Evolutionary conservation across 1,284 basidiomycete species (phyloP).

Genomic region (Trichosporon faecale): DNA sequence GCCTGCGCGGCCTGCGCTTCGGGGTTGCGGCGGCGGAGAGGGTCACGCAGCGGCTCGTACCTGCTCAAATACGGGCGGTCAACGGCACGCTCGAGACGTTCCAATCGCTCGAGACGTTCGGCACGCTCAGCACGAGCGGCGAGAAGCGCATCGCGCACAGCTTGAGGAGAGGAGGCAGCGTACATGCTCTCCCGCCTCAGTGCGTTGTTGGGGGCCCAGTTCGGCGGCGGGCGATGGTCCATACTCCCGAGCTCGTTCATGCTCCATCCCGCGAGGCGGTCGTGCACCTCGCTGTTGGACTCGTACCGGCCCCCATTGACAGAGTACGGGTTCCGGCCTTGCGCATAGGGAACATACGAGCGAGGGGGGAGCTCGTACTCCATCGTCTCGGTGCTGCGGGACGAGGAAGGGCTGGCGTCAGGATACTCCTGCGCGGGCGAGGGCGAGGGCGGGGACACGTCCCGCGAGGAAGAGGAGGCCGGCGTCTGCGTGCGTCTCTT

Average conservation of each 20-base stretch:
- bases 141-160: not conserved
- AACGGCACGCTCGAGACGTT: no score
- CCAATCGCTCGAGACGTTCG: no score
- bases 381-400: not conserved
- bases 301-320: not conserved
- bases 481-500: not conserved
- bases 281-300: not conserved
- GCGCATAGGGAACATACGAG: not conserved
- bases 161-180: not conserved
- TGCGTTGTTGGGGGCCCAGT: not conserved
- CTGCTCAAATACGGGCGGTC: not conserved
- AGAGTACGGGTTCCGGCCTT: not conserved
- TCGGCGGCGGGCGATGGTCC: not conserved
- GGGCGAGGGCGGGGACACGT: not conserved
- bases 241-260: not conserved
- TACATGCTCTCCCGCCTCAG: not conserved
- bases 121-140: no score
- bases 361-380: not conserved
- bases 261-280: not conserved
- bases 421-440: not conserved
- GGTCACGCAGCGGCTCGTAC: not conserved
- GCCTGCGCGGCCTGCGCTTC: no score
- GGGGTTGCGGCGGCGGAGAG: not conserved
- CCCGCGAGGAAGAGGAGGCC: not conserved
- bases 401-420: not conserved